Evolutionary conservation across 108 stramenopile species (phyloP).

Genomic region (Ochromonas danica): DNA sequence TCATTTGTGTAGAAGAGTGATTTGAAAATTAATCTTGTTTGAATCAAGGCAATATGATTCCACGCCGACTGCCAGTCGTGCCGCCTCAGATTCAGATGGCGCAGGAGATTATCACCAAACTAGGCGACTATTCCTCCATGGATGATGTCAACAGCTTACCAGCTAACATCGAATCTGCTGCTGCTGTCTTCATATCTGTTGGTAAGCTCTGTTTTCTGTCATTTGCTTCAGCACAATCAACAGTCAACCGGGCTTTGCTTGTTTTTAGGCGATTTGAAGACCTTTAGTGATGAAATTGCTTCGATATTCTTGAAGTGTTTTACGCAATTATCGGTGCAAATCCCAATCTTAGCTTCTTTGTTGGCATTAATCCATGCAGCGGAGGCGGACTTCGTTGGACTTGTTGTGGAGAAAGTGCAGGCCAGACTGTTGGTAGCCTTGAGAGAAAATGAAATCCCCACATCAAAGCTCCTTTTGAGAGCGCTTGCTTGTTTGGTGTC

Average conservation of each 20-base stretch:
- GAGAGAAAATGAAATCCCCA: background rate
- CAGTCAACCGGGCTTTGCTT: background rate
- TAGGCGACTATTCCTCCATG: background rate
- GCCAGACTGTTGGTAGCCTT: background rate
- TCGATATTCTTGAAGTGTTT: background rate
- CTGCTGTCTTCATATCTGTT: background rate
- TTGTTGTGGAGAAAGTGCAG: background rate
- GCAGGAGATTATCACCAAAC: background rate
- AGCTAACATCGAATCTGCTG: background rate
- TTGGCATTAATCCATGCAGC: background rate
- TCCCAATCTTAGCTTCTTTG: background rate
- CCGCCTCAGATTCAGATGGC: background rate
- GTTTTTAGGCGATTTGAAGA: slow-evolving; percentile 7
- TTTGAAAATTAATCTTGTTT: no score
- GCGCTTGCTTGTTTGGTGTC: background rate
- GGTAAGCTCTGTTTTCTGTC: background rate
- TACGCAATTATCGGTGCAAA: background rate
- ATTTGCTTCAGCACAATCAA: no score
- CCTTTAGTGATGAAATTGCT: background rate
- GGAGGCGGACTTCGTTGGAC: background rate
- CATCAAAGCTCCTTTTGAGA: background rate
- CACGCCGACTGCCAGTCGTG: background rate
- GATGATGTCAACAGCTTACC: background rate
- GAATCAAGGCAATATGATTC: background rate
- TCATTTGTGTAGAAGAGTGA: no score